Base-by-base conservation (phyloP, 352 stramenopile genomes). In the Blastocystis sp. region DNA sequence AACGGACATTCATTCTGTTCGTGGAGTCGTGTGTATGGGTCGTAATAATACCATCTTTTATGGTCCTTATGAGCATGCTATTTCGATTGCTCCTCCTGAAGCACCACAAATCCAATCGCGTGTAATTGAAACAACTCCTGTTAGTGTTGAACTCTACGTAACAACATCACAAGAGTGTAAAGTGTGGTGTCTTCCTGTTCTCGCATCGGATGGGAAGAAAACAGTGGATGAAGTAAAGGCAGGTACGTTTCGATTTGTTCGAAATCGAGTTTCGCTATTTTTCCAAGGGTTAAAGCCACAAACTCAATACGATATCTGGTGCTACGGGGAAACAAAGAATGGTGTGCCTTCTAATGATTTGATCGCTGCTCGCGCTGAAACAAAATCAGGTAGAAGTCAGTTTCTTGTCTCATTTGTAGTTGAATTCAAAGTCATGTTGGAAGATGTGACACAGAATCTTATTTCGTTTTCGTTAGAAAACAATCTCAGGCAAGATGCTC, bases 251-350 rank as follows among this genome's bases (percentile, higher is more conserved):
- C 43, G 73, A 1, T 69, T 54, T 20, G 73, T 85, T 34, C 73
- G 50, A 18, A 34, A 68, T n/a, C 45, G 73, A 5, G 73, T 41
- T 20, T 39, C 73, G 3, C 11, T 85, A 2, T 85, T 69, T 37
- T 85, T 85, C 50, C 30, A 65, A 7, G 73, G 63, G 8, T 34
- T 85, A 18, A 39, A 9, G 56, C 53, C 73, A 5, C 18, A 64
- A 4, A 66, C 73, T 26, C 16, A 85, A 41, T 85, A 85, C 37
- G 53, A 45, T 24, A 45, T 85, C 16, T 85, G 73, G 73, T 85
- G 73, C 34, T 68, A 66, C 24, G 73, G 53, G 11, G 73, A 85
- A 45, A 66, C 73, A 37, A 66, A 68, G 47, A 45, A 65, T 20
- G 73, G 73, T 24, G 56, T 85, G 5, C 16, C 50, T 7, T 34